Conservation (phyloP, 208 protist genomes). For the Polymyxa betae region DNA sequence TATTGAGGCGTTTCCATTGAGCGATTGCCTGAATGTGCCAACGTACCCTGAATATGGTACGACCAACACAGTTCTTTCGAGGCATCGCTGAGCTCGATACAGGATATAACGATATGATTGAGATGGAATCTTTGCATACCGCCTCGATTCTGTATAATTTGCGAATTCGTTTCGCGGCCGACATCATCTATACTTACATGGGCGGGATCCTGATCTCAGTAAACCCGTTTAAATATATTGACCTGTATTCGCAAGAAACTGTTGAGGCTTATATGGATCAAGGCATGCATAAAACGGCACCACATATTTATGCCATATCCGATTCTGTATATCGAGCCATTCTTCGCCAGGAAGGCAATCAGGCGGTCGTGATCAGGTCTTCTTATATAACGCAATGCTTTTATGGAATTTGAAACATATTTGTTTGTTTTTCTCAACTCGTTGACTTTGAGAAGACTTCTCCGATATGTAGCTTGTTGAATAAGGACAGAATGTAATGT, state of each 20-base stretch:
- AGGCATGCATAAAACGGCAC: neutral
- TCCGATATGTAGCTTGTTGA: too few species aligned
- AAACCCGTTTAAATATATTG: conserved; percentile 59
- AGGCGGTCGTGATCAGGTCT: conserved; percentile 28
- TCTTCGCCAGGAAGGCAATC: conserved; percentile 16
- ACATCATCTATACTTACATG: conserved; percentile 57
- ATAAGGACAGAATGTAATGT: too few species aligned
- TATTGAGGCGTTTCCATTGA: neutral
- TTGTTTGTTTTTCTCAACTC: too few species aligned
- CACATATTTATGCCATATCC: conserved; percentile 55
- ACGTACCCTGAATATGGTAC: conserved; percentile 44
- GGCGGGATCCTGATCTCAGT: conserved; percentile 55
- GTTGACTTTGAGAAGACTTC: too few species aligned
- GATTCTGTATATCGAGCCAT: conserved; percentile 48
- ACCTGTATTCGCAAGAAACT: conserved; percentile 36
- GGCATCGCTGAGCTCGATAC: neutral
- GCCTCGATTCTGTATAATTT: conserved; percentile 59
- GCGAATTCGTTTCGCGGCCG: neutral
- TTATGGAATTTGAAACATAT: neutral
- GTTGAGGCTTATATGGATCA: conserved; percentile 2
- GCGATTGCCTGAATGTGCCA: conserved; percentile 18
- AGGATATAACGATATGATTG: conserved; percentile 51
- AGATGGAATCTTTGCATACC: conserved; percentile 52
- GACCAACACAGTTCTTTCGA: neutral
- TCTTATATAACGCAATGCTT: neutral